These are phyloP conservation scores for Athelia psychrophila DNA, from an alignment of 1,284 basidiomycete species.

Conservation along the genomic window DNA sequence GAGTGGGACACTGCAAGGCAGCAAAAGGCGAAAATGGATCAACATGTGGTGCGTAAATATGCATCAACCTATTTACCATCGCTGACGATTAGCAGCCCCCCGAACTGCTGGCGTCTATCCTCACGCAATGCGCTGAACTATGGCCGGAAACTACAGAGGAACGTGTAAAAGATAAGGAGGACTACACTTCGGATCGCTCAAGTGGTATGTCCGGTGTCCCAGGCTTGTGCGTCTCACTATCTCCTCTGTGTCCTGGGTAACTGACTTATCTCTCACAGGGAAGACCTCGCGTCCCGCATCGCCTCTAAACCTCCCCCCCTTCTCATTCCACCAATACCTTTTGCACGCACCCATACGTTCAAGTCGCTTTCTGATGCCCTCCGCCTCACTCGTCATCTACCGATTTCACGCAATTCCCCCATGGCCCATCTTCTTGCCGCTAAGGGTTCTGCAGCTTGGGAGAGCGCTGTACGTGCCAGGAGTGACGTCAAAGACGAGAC, in stretches of 20 bases:
- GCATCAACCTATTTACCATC: not conserved
- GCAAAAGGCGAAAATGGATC: constrained; percentile 56
- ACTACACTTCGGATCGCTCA: constrained; percentile 29
- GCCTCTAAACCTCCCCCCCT: constrained; percentile 40
- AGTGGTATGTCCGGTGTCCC: constrained; percentile 44
- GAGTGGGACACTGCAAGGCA: constrained; percentile 68
- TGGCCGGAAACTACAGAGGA: constrained; percentile 37
- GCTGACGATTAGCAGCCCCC: constrained; percentile 48
- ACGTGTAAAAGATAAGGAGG: constrained; percentile 11
- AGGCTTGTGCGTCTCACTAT: constrained; percentile 52
- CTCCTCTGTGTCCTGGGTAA: not conserved
- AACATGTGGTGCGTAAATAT: constrained; percentile 46
- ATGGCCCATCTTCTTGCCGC: constrained; percentile 61
- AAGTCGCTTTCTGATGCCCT: constrained; percentile 59
- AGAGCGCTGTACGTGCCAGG: constrained; percentile 51
- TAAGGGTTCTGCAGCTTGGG: constrained; percentile 73
- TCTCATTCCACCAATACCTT: constrained; percentile 29
- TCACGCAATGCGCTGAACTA: constrained; percentile 49
- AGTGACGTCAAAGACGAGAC: constrained; percentile 42
- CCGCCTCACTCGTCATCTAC: constrained; percentile 56
- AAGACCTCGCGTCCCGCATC: constrained; percentile 15
- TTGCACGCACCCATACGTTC: constrained; percentile 50
- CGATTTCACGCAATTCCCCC: constrained; percentile 54
- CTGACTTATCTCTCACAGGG: not conserved
- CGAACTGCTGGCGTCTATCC: constrained; percentile 55